A percentile compares a stretch with the other conserved stretches of the same genome.
These are phyloP conservation scores for Phialophora expanda DNA, from an alignment of 2,329 filamentous ascomycete species.

Conservation along the genomic window DNA sequence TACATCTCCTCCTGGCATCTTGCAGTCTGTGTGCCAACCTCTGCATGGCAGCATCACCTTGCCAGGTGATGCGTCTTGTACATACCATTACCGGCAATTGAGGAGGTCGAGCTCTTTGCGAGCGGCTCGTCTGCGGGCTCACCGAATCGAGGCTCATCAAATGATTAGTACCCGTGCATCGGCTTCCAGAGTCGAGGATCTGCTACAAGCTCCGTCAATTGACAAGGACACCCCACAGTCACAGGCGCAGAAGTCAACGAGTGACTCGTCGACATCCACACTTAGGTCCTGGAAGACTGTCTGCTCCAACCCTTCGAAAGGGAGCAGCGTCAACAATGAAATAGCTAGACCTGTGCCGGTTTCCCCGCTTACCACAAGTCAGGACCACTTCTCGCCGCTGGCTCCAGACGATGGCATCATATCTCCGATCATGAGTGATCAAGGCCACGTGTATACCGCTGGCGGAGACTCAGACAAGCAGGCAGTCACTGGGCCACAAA, in stretches of 20 bases:
- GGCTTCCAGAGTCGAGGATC: background rate
- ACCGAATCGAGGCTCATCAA: slow-evolving; percentile 41
- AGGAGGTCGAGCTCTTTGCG: slow-evolving; percentile 53
- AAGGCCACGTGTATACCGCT: background rate
- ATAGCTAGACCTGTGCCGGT: background rate
- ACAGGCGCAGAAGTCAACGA: slow-evolving; percentile 4
- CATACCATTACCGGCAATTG: slow-evolving; percentile 38
- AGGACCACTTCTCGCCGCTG: slow-evolving; percentile 6
- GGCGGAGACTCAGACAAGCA: slow-evolving; percentile 13
- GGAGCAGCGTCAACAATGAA: background rate
- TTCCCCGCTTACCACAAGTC: slow-evolving; percentile 9
- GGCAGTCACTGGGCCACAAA: background rate
- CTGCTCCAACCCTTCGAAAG: background rate
- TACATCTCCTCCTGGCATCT: slow-evolving; percentile 50
- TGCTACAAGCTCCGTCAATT: background rate
- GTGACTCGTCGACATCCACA: slow-evolving; percentile 8
- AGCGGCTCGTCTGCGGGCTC: slow-evolving; percentile 52
- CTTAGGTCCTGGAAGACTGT: slow-evolving; percentile 4
- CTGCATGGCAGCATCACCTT: slow-evolving; percentile 48
- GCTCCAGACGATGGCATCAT: slow-evolving; percentile 16
- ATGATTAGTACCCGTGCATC: background rate
- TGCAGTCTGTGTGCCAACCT: slow-evolving; percentile 52
- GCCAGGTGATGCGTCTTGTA: slow-evolving; percentile 48
- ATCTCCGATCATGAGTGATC: slow-evolving; percentile 11
- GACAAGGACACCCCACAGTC: background rate